These are phyloP conservation scores for Bryoerythrophyllum caledonicum DNA, from an alignment of 225 moss, liverwort and hornwort species.

Conservation along the genomic window DNA sequence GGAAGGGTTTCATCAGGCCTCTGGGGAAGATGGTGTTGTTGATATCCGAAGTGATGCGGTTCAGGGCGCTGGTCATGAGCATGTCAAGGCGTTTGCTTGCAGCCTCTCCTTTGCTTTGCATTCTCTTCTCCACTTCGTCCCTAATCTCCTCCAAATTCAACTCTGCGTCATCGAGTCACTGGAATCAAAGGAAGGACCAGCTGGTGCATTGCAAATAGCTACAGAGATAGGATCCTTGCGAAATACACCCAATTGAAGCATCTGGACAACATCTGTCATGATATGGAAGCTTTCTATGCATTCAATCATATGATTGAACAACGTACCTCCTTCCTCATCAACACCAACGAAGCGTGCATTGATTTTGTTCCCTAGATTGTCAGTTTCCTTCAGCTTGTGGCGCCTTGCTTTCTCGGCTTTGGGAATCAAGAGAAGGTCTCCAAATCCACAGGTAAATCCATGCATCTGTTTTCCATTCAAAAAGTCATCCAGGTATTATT, in stretches of 20 bases:
- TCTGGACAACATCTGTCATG: neutral
- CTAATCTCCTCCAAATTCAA: constrained; percentile 65
- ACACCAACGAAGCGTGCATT: constrained; percentile 78
- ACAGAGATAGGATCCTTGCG: neutral
- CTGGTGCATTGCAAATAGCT: neutral
- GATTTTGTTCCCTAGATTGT: constrained; percentile 71
- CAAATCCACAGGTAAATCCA: constrained; percentile 93
- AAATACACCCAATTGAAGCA: neutral
- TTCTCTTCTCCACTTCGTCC: constrained; percentile 78
- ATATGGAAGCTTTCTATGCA: neutral
- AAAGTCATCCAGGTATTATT: constrained; percentile 12
- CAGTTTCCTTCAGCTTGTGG: constrained; percentile 78
- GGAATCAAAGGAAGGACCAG: neutral
- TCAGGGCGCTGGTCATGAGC: constrained; percentile 96
- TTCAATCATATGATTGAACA: constrained; percentile 1
- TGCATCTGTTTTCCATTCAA: constrained; percentile 65
- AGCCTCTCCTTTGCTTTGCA: constrained; percentile 80
- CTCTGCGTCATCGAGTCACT: constrained; percentile 47
- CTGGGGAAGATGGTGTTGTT: constrained; percentile 87
- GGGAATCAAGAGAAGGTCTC: constrained; percentile 74
- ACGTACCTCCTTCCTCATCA: constrained; percentile 54
- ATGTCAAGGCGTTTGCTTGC: constrained; percentile 94
- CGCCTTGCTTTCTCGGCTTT: constrained; percentile 74
- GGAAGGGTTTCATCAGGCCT: constrained; percentile 87
- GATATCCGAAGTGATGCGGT: constrained; percentile 91